Percentiles rank a stretch among this genome's conserved stretches.
Conservation (phyloP, 495 filamentous ascomycete genomes). For the Paragyromitra xinjiangensis region DNA sequence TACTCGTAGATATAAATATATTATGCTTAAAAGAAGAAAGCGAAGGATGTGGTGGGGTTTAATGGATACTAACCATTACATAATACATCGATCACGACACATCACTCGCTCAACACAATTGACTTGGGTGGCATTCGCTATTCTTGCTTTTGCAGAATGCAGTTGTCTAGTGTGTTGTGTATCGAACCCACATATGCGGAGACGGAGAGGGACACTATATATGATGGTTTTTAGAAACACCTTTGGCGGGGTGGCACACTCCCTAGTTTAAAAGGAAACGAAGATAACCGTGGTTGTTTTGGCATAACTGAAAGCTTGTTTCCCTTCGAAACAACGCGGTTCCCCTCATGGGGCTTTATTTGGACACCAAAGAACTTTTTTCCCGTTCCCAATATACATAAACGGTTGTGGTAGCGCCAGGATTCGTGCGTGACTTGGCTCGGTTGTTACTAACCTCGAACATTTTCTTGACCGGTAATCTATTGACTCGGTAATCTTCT, state of each 20-base stretch:
- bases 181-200: background rate
- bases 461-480: background rate
- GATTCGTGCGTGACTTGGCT: conserved; percentile 23
- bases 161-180: background rate
- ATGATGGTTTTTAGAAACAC: background rate
- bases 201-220: background rate
- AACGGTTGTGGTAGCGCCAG: background rate
- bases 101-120: background rate
- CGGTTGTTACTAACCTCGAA: conserved; percentile 13
- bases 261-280: background rate
- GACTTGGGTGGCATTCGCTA: background rate
- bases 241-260: background rate
- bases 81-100: background rate
- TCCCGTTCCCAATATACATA: conserved; percentile 10
- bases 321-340: background rate
- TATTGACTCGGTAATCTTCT: conserved; percentile 1
- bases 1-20: background rate
- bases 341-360: background rate
- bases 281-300: conserved; percentile 1
- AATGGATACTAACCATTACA: background rate
- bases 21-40: background rate
- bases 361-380: background rate
- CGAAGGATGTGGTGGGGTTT: background rate
- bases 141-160: conserved; percentile 2
- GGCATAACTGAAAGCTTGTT: conserved; percentile 29